Conservation (phyloP, 768 basidiomycete genomes). For the Phaeolepiota aurea region DNA sequence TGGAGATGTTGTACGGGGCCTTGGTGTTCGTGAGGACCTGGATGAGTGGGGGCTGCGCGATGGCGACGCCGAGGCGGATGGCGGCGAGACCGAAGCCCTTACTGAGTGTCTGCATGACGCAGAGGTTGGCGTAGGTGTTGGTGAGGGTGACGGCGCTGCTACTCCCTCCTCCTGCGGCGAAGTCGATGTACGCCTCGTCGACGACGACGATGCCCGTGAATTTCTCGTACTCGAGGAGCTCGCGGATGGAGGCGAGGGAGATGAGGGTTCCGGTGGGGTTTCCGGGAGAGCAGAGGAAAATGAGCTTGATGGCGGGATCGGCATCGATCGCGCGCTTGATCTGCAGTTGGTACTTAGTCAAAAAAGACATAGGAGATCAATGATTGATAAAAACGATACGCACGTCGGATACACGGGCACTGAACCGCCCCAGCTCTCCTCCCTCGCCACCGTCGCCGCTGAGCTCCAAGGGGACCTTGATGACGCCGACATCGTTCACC, state of each 20-base stretch:
- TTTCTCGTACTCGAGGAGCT: conserved; percentile 65
- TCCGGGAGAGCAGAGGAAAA: conserved; percentile 94
- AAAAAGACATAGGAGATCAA: not conserved
- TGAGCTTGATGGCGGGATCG: conserved; percentile 78
- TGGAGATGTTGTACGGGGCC: conserved; percentile 95
- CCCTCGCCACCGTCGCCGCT: conserved; percentile 57
- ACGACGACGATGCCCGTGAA: conserved; percentile 92
- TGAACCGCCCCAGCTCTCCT: conserved; percentile 66
- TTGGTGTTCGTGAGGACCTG: conserved; percentile 92
- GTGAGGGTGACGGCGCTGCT: conserved; percentile 65
- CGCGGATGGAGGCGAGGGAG: conserved; percentile 57
- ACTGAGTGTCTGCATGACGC: conserved; percentile 94
- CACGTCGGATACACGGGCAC: conserved; percentile 68
- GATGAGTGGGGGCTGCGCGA: conserved; percentile 85
- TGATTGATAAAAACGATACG: conserved; percentile 11
- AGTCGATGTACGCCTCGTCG: conserved; percentile 98
- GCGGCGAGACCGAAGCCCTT: conserved; percentile 95
- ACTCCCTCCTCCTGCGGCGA: conserved; percentile 52
- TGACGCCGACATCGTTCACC: conserved; percentile 84
- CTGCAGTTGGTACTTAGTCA: conserved; percentile 25
- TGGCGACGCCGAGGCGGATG: conserved; percentile 84
- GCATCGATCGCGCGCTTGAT: conserved; percentile 60
- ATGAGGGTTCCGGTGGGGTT: conserved; percentile 93
- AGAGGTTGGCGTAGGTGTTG: conserved; percentile 77
- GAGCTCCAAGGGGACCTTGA: conserved; percentile 67